Evolutionary conservation across 768 basidiomycete species (phyloP).

Genomic region (Lepiota subincarnata): DNA sequence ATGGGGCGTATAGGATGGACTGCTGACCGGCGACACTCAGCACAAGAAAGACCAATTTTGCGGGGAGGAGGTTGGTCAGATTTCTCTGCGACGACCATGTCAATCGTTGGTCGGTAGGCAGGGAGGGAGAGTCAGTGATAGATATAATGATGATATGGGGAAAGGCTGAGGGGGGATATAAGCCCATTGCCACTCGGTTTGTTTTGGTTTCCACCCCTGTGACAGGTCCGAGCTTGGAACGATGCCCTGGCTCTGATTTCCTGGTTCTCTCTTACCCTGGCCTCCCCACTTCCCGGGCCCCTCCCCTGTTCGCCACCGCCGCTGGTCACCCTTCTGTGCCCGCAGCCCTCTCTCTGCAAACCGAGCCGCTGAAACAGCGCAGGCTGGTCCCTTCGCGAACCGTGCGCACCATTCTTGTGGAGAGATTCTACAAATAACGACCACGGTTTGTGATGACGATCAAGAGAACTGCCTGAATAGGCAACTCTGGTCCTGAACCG

Average conservation of each 20-base stretch:
- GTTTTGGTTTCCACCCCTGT: conserved; percentile 12
- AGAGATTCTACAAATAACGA: not conserved
- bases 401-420: too few relatives aligned
- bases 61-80: conserved; percentile 17
- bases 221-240: conserved; percentile 12
- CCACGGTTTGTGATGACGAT: not conserved
- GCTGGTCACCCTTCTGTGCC: not conserved
- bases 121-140: conserved; percentile 2
- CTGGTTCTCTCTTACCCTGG: not conserved
- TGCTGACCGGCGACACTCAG: conserved; percentile 46
- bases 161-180: conserved; percentile 5
- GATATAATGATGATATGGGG: conserved; percentile 12
- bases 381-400: too few relatives aligned
- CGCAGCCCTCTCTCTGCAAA: too few relatives aligned
- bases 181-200: conserved; percentile 1
- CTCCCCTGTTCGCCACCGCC: not conserved
- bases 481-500: not conserved
- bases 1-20: not conserved
- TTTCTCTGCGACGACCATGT: conserved; percentile 9
- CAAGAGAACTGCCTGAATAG: not conserved
- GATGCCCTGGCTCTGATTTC: conserved; percentile 1
- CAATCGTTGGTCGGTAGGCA: not conserved
- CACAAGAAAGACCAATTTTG: conserved; percentile 44
- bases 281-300: not conserved
- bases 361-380: too few relatives aligned